Evolutionary conservation across 2,329 filamentous ascomycete species (phyloP).

Genomic region (Neophaeococcomyces aloes): DNA sequence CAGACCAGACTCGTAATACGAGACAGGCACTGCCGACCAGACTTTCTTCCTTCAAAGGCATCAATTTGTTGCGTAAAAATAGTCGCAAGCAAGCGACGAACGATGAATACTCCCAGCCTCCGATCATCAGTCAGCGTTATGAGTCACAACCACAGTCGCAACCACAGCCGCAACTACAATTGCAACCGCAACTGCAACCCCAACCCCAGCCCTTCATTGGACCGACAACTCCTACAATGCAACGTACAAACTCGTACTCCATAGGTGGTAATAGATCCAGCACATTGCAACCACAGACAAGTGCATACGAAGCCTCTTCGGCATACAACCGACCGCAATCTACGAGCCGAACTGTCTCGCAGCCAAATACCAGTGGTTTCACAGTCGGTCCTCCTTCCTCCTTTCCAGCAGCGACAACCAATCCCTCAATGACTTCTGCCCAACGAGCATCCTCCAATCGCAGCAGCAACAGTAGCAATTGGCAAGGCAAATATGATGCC

Average conservation of each 20-base stretch:
- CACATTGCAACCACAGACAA: not conserved
- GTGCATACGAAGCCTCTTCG: conserved; percentile 2
- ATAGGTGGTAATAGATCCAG: not conserved
- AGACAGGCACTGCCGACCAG: not conserved
- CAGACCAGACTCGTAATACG: conserved; percentile 14
- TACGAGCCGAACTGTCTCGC: not conserved
- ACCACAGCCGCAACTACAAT: not conserved
- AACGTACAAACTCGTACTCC: conserved; percentile 1
- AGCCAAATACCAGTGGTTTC: not conserved
- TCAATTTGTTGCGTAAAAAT: conserved; percentile 3
- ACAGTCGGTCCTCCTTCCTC: conserved; percentile 1
- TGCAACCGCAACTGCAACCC: not conserved
- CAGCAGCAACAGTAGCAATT: conserved; percentile 1
- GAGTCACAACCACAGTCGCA: not conserved
- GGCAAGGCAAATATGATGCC: conserved; percentile 19
- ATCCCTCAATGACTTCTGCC: not conserved
- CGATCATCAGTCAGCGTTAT: conserved; percentile 6
- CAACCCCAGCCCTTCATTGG: not conserved
- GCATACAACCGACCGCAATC: conserved; percentile 1
- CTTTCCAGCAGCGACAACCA: not conserved
- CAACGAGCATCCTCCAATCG: conserved; percentile 2
- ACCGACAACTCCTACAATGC: not conserved
- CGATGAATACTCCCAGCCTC: not conserved
- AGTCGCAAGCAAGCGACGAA: not conserved
- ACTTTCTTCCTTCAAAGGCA: not conserved